These are phyloP conservation scores for Clausena lansium DNA, from an alignment of 345 rosid species.

Conservation along the genomic window DNA sequence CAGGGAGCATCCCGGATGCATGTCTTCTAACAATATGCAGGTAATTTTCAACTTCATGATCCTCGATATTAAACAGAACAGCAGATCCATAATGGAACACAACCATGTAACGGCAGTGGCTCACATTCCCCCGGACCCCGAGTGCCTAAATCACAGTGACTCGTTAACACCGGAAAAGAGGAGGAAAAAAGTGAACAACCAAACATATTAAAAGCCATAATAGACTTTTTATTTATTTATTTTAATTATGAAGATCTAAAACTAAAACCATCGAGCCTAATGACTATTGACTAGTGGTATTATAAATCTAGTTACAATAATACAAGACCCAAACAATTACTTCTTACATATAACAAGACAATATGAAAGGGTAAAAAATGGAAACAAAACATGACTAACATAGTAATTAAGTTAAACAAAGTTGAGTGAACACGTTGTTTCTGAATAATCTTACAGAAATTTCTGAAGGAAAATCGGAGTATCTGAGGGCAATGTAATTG, in stretches of 20 bases:
- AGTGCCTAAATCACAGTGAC: slow-evolving; percentile 36
- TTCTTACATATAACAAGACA: not conserved
- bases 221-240: not conserved
- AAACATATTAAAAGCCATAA: not conserved
- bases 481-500: slow-evolving; percentile 82
- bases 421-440: slow-evolving; percentile 1
- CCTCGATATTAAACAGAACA: slow-evolving; percentile 81
- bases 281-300: not conserved
- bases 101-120: slow-evolving; percentile 61
- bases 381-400: not conserved
- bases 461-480: slow-evolving; percentile 53
- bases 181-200: not conserved
- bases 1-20: slow-evolving; percentile 79
- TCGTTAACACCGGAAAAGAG: not conserved
- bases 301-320: not conserved
- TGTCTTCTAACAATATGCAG: slow-evolving; percentile 63
- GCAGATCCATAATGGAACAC: slow-evolving; percentile 95
- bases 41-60: slow-evolving; percentile 61
- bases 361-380: not conserved
- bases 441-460: slow-evolving; percentile 58
- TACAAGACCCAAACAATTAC: not conserved
- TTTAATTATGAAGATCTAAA: not conserved
- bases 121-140: slow-evolving; percentile 42
- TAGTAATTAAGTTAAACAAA: slow-evolving; percentile 1
- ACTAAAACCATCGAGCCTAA: not conserved